A percentile compares a stretch with the other conserved stretches of the same genome.
phyloP scores from a whole-genome alignment of 352 stramenopile genomes.

The Phytophthora tubulina region DNA sequence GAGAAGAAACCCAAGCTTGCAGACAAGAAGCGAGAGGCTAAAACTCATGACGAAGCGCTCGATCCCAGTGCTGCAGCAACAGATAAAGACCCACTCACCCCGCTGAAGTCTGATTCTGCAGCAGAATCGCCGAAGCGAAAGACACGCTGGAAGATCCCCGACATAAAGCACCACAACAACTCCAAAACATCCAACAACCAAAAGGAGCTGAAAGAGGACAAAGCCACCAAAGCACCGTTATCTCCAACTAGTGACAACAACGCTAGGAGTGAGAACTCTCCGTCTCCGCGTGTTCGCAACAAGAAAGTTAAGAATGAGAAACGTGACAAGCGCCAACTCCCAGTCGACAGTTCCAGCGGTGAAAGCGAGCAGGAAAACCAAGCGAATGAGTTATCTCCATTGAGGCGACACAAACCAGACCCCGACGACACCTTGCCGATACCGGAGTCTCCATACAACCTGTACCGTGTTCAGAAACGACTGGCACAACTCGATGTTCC shows the following conservation, averaged over 20 bases:
- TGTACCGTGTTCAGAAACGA: conserved; percentile 25
- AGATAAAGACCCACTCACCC: conserved; percentile 26
- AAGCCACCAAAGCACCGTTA: conserved; percentile 12
- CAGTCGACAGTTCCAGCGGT: conserved; percentile 22
- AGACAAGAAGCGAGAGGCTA: conserved; percentile 31
- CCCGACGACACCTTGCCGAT: conserved; percentile 31
- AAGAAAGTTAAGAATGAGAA: conserved; percentile 24
- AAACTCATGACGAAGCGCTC: conserved; percentile 15
- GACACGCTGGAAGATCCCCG: conserved; percentile 42
- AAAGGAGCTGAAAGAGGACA: conserved; percentile 24
- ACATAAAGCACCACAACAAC: conserved; percentile 36
- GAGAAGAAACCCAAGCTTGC: conserved; percentile 32
- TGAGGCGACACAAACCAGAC: conserved; percentile 38
- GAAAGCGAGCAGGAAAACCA: conserved; percentile 44
- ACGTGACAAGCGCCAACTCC: conserved; percentile 13
- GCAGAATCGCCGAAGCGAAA: conserved; percentile 34
- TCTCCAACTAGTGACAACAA: conserved; percentile 19
- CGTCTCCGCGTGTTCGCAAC: conserved; percentile 7
- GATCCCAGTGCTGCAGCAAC: conserved; percentile 7
- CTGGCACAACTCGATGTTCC: conserved; percentile 41
- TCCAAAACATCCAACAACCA: conserved; percentile 30
- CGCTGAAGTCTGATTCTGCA: conserved; percentile 21
- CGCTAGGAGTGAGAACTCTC: conserved; percentile 4
- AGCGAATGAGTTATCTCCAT: conserved; percentile 38
- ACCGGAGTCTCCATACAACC: conserved; percentile 27